Conservation (phyloP, 768 basidiomycete species). For the Chalciporus chontae region DNA sequence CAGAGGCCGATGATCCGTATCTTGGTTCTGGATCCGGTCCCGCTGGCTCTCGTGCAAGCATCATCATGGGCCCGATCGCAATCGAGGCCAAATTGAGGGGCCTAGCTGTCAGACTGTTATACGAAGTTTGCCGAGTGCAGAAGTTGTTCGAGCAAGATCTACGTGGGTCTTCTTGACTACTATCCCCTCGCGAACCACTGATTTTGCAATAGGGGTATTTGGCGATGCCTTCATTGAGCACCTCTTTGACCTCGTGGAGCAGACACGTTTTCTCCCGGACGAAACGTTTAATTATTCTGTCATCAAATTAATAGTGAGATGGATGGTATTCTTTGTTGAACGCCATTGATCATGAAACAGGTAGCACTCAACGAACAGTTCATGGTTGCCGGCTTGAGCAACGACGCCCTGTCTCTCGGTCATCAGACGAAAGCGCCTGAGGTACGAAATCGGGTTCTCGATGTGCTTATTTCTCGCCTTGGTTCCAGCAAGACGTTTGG, state of each 20-base stretch:
- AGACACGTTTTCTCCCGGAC: constrained; percentile 82
- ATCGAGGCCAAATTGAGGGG: constrained; percentile 82
- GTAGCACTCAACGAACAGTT: constrained; percentile 96
- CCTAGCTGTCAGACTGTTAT: constrained; percentile 72
- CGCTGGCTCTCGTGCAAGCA: constrained; percentile 34
- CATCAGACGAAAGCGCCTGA: constrained; percentile 34
- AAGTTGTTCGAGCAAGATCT: constrained; percentile 75
- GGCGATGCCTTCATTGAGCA: constrained; percentile 81
- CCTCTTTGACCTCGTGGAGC: constrained; percentile 91
- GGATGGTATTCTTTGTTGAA: background rate
- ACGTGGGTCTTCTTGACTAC: constrained; percentile 45
- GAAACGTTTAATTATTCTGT: constrained; percentile 94
- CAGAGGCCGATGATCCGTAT: constrained; percentile 63
- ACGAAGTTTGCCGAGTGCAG: constrained; percentile 92
- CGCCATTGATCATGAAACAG: constrained; percentile 37
- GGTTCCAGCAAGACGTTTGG: constrained; percentile 93
- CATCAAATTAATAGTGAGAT: constrained; percentile 85
- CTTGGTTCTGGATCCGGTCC: constrained; percentile 33
- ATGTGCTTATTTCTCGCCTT: constrained; percentile 78
- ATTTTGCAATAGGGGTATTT: constrained; percentile 59
- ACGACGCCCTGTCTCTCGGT: constrained; percentile 19
- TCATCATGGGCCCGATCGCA: constrained; percentile 48
- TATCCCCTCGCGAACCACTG: background rate
- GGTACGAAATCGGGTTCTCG: constrained; percentile 72
- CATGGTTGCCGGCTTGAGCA: constrained; percentile 79